Base-by-base conservation (phyloP, 768 basidiomycete species). In the Leccinellum rugosiceps region DNA sequence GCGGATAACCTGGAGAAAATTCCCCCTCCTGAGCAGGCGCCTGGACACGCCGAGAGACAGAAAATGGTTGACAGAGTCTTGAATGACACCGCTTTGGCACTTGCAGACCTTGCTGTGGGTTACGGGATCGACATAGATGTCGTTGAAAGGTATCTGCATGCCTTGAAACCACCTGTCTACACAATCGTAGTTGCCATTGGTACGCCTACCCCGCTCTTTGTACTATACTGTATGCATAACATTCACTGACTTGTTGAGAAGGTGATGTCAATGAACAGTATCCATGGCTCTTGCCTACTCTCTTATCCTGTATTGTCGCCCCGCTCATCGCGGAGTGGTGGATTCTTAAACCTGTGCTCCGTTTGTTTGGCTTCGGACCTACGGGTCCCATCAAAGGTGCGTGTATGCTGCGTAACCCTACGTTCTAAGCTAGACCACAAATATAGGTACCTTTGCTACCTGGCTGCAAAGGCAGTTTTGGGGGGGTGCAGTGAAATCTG, bases 331-430 rank as follows among this genome's bases (percentile, higher is more conserved):
- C 51, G 0, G 35, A 66, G 26, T 14, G 17, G 3, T 63, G 64
- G 60, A 65, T 63, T 6, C 46, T 65, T 10, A 2, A 35, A 19
- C 58, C 58, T 1, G 50, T 65, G 1, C 15, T 65, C 2, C 28
- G 46, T 1, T 2, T 58, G 15, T 50, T 65, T 34, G 64, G 64
- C 31, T 65, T 65, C 10, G 64, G 64, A 19, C 56, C 49, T 41
- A 7, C 25, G 1, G 64, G 64, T 3, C 64, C 57, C 21, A 31
- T 58, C 14, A 56, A 47, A 50, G 64, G 64, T 66, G 23, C 13
- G 41, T 13, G 6, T 25, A 17, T 11, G 31, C 6, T 2, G 1
- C 0, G 0, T 7, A 0, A 23, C 5, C 13, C 4, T 11, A 21
- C 6, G 13, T 6, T 41, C 7, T 7, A 11, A 53, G 15, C 23